These are phyloP conservation scores for Sugiyamaella mastotermitis DNA, from an alignment of 805 yeast genomes.

Conservation along the genomic window DNA sequence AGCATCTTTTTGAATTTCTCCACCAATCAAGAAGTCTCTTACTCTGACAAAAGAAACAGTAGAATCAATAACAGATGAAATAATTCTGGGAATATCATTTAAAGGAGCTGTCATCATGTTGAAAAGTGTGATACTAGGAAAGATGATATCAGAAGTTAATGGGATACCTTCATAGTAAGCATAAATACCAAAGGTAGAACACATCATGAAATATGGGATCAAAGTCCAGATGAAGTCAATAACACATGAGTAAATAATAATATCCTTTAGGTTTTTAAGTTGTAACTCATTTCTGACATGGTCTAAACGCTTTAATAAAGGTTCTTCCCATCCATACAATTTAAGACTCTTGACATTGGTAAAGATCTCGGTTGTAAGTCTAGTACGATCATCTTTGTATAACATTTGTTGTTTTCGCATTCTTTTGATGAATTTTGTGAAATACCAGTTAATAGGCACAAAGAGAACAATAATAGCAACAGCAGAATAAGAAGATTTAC, in stretches of 20 bases:
- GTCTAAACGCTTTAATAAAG: conserved; percentile 67
- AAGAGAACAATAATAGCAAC: conserved; percentile 67
- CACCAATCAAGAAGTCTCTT: conserved; percentile 38
- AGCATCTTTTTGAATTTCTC: conserved; percentile 42
- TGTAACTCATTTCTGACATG: conserved; percentile 86
- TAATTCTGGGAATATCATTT: conserved; percentile 45
- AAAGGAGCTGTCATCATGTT: conserved; percentile 44
- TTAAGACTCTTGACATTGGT: conserved; percentile 87
- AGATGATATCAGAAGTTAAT: conserved; percentile 81
- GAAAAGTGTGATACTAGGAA: conserved; percentile 53
- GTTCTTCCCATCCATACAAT: conserved; percentile 92
- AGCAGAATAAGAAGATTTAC: conserved; percentile 93
- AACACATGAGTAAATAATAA: conserved; percentile 67
- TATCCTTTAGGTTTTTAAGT: conserved; percentile 63
- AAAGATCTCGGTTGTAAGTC: conserved; percentile 78
- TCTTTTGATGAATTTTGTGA: conserved; percentile 63
- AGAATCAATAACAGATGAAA: conserved; percentile 31
- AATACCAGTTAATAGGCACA: conserved; percentile 70
- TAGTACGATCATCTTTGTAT: conserved; percentile 85
- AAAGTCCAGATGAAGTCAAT: conserved; percentile 73
- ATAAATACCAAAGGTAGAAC: conserved; percentile 82
- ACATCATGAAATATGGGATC: conserved; percentile 85
- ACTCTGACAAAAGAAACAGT: conserved; percentile 41
- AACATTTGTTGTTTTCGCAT: conserved; percentile 81
- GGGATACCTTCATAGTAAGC: conserved; percentile 56